These are phyloP conservation scores for Haematococcus sp. DNA, from an alignment of 139 green algal species.

Conservation along the genomic window DNA sequence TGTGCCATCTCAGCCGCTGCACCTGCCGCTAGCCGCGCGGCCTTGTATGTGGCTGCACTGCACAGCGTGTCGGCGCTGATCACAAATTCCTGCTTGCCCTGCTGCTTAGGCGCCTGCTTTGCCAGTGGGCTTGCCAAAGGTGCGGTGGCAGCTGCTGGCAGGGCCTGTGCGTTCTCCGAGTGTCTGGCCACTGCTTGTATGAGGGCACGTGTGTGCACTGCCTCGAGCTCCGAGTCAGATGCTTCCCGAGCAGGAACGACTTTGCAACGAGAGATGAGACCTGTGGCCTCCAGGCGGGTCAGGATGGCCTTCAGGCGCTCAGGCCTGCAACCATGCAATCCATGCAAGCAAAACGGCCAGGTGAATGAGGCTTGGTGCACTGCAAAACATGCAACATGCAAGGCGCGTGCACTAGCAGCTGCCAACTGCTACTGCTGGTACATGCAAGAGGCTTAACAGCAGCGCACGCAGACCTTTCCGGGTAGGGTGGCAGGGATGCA, in stretches of 20 bases:
- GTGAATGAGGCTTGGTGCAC: neutral
- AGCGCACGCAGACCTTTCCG: conserved; percentile 39
- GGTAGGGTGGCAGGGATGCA: conserved; percentile 38
- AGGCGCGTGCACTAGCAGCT: too few relatives aligned
- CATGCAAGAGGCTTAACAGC: too few relatives aligned
- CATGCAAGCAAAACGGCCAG: too few relatives aligned
- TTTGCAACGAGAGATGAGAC: conserved; percentile 31
- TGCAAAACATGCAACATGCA: neutral
- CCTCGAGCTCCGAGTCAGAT: conserved; percentile 47
- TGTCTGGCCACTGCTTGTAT: conserved; percentile 7
- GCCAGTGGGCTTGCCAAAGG: neutral
- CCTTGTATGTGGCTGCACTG: conserved; percentile 14
- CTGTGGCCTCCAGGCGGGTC: conserved; percentile 45
- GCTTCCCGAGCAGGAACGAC: conserved; percentile 45
- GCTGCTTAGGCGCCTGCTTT: too few relatives aligned
- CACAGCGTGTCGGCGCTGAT: conserved; percentile 11
- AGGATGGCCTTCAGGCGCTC: conserved; percentile 69
- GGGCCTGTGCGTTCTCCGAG: neutral
- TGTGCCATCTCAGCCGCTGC: conserved; percentile 50
- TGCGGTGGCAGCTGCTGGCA: neutral
- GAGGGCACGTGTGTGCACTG: conserved; percentile 57
- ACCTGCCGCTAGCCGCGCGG: conserved; percentile 60
- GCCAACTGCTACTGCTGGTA: too few relatives aligned
- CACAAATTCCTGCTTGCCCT: neutral
- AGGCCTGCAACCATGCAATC: conserved; percentile 49